These are phyloP conservation scores for Lactarius pseudohatsudake DNA, from an alignment of 768 basidiomycete species.

Conservation along the genomic window DNA sequence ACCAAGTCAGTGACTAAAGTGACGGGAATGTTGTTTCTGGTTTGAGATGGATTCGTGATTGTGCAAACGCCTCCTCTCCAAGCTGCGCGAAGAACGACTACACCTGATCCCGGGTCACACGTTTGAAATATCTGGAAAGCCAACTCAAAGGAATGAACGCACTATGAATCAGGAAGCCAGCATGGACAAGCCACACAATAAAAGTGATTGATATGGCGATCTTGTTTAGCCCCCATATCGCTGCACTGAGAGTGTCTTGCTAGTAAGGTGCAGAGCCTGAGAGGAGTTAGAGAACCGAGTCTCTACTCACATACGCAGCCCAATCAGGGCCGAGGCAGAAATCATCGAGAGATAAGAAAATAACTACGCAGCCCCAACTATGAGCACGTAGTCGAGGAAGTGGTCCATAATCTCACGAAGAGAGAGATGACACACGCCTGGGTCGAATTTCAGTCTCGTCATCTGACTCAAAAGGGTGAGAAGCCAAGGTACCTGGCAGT, in stretches of 20 bases:
- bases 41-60: neutral
- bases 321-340: slow-evolving; percentile 17
- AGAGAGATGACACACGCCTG: too few species aligned
- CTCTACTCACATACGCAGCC: slow-evolving; percentile 21
- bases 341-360: neutral
- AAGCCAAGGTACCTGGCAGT: too few species aligned
- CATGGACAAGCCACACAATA: neutral
- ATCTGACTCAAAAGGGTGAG: too few species aligned
- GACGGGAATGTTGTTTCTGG: neutral
- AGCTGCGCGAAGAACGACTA: neutral
- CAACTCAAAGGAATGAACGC: neutral
- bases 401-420: neutral
- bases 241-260: neutral
- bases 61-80: neutral
- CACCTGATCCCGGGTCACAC: neutral
- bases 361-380: neutral
- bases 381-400: neutral
- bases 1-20: slow-evolving; percentile 3
- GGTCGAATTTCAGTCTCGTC: too few species aligned
- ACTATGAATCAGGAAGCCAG: neutral
- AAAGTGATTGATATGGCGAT: neutral
- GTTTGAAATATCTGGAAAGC: neutral
- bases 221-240: slow-evolving; percentile 13
- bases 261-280: neutral
- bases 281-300: neutral